Percentiles rank a stretch among this genome's conserved stretches.
These are phyloP conservation scores for Solanum sitiens DNA, from an alignment of 257 asterid genomes.

Conservation along the genomic window DNA sequence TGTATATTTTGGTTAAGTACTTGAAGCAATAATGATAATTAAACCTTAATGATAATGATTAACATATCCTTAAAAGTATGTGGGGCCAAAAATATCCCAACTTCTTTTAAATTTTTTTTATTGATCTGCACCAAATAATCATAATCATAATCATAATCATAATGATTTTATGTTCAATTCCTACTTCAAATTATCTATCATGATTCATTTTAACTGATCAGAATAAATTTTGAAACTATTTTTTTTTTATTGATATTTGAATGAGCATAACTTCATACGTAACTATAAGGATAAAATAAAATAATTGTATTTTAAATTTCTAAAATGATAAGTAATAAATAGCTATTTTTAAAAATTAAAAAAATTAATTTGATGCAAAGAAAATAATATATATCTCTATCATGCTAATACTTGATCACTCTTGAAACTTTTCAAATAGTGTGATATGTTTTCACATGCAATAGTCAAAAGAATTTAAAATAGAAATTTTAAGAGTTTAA, in stretches of 20 bases:
- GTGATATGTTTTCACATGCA: not conserved
- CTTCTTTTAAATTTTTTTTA: conserved; percentile 14
- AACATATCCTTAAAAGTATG: conserved; percentile 6
- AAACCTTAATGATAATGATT: not conserved
- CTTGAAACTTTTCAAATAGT: conserved; percentile 12
- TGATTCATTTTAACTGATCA: accelerated
- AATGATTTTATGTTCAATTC: conserved; percentile 5
- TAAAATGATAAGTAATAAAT: not conserved
- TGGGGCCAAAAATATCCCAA: conserved; percentile 31
- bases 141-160: conserved; percentile 40
- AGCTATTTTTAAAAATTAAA: no score
- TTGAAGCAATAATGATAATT: not conserved
- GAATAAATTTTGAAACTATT: not conserved
- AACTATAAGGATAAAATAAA: not conserved
- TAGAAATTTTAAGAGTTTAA: not conserved
- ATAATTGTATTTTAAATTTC: not conserved
- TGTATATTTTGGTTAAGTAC: not conserved
- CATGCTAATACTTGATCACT: conserved; percentile 21
- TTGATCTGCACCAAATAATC: conserved; percentile 22
- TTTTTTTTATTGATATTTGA: no score
- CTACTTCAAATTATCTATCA: not conserved
- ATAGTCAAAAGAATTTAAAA: not conserved
- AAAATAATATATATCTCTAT: conserved; percentile 7
- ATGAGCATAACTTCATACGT: not conserved
- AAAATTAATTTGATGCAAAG: not conserved